Evolutionary conservation across 208 protist genomes (phyloP).

Genomic region (Acanthamoeba lenticulata): DNA sequence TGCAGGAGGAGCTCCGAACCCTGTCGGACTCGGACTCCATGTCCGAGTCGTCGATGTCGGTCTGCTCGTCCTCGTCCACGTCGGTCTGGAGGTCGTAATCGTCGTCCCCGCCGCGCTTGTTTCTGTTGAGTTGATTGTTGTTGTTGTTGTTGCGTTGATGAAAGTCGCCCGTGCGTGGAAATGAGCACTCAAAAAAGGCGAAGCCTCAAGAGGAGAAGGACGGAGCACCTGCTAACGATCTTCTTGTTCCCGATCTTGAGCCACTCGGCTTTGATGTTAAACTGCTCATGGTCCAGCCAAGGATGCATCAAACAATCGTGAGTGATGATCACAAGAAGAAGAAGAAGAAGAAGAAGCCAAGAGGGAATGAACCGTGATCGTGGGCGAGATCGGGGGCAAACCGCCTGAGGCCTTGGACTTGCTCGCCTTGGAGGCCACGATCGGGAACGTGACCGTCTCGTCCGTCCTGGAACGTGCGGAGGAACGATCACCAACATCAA

Average conservation of each 20-base stretch:
- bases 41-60: slow-evolving; percentile 50
- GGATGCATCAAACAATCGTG: neutral
- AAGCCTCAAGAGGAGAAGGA: neutral
- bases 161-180: too few species aligned
- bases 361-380: neutral
- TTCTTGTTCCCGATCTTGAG: slow-evolving; percentile 61
- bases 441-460: slow-evolving; percentile 8
- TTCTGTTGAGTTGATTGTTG: neutral
- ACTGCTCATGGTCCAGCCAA: neutral
- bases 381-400: neutral
- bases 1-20: neutral
- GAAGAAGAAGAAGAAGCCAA: neutral
- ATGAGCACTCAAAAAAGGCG: too few species aligned
- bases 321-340: neutral
- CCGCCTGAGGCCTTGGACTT: neutral
- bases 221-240: slow-evolving; percentile 22
- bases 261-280: slow-evolving; percentile 61
- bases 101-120: neutral
- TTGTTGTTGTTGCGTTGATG: neutral
- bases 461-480: neutral
- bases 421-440: neutral
- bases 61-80: neutral
- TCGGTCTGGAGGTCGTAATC: slow-evolving; percentile 56
- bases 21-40: slow-evolving; percentile 18
- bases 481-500: neutral